A percentile compares a stretch with the other conserved stretches of the same genome.
phyloP scores from a whole-genome alignment of 306 rosid species.

The Prunus armeniaca region DNA sequence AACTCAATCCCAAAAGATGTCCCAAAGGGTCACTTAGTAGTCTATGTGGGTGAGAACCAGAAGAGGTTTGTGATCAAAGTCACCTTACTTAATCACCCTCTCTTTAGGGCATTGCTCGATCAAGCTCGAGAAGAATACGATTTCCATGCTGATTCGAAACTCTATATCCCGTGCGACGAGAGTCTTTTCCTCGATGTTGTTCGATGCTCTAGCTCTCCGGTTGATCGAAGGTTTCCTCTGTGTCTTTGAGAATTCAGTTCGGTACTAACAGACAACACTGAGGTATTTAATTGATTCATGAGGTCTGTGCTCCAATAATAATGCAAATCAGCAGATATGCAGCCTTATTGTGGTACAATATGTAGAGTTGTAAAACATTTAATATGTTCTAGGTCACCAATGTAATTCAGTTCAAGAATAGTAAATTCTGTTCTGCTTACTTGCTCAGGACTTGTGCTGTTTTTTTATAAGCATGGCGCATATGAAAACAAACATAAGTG shows the following conservation, averaged over 20 bases:
- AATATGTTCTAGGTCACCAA: slow-evolving; percentile 19
- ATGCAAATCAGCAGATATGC: neutral
- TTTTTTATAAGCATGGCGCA: neutral
- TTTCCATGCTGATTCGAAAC: slow-evolving; percentile 58
- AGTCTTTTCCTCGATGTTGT: slow-evolving; percentile 61
- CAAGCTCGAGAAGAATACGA: slow-evolving; percentile 82
- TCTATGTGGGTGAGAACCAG: slow-evolving; percentile 71
- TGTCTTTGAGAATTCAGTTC: slow-evolving; percentile 21
- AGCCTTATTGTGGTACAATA: slow-evolving; percentile 14
- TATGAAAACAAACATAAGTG: neutral
- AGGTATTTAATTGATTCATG: slow-evolving; percentile 21
- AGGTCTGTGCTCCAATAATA: neutral
- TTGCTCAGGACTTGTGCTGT: neutral
- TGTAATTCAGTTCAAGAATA: slow-evolving; percentile 19
- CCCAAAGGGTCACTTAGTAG: slow-evolving; percentile 92
- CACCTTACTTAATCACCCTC: slow-evolving; percentile 68
- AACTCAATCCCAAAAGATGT: slow-evolving; percentile 80
- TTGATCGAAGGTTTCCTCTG: slow-evolving; percentile 27
- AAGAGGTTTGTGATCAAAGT: slow-evolving; percentile 78
- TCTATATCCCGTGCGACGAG: slow-evolving; percentile 86
- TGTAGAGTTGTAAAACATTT: slow-evolving; percentile 26
- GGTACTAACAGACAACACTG: slow-evolving; percentile 14
- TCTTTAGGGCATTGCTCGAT: slow-evolving; percentile 79
- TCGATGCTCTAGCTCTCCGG: slow-evolving; percentile 55
- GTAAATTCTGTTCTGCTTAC: slow-evolving; percentile 18